Evolutionary conservation across 495 filamentous ascomycete genomes (phyloP), one percentile per base, ranked within the genome.

Genomic region (Zalerion maritima): DNA sequence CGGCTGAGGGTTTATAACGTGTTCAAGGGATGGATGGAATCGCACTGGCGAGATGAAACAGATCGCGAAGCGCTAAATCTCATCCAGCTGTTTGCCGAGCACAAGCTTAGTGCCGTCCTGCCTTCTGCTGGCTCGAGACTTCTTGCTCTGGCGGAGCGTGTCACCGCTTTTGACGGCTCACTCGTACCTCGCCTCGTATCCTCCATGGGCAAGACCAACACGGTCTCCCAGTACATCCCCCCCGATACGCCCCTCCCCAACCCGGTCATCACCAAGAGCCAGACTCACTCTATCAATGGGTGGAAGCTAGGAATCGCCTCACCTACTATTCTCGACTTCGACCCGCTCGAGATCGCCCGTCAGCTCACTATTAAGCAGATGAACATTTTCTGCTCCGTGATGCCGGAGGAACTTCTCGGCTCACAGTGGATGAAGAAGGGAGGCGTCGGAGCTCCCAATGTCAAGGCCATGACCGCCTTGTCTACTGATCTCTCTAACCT

Each of bases 21-120:
- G 21, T 81, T 94, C 62, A 99, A 99, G 54, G 76, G 78, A 18
- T 99, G 91, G 91, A 57, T 99, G 3, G 91, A 99, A 54, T 85
- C 78, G 2, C 83, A 96, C 54, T 99, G 91, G 91, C 74, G 79
- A 15, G 71, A 78, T 35, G 73, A 82, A 16, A 65, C 73, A 15
- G 91, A 99, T 49, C 58, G 63, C 33, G 64, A 64, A 4, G 83
- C 86, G 4, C 59, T 96, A 20, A 62, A 68, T 0, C 62, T 78
- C 27, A 89, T 99, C 36, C 53, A 72, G 14, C 50, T 64, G 14
- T 99, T 99, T 46, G 83, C 89, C 15, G 69, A 71, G 38, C 73
- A 66, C 16, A 71, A 74, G 34, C 62, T 99, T 13, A 61, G 63
- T 24, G 43, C 60, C 0, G 55, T 73, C 7, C 54, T 94, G 6